A percentile compares a stretch with the other conserved stretches of the same genome.
These are phyloP conservation scores for Crithidia brevicula DNA, from an alignment of 208 protist genomes.

Conservation along the genomic window DNA sequence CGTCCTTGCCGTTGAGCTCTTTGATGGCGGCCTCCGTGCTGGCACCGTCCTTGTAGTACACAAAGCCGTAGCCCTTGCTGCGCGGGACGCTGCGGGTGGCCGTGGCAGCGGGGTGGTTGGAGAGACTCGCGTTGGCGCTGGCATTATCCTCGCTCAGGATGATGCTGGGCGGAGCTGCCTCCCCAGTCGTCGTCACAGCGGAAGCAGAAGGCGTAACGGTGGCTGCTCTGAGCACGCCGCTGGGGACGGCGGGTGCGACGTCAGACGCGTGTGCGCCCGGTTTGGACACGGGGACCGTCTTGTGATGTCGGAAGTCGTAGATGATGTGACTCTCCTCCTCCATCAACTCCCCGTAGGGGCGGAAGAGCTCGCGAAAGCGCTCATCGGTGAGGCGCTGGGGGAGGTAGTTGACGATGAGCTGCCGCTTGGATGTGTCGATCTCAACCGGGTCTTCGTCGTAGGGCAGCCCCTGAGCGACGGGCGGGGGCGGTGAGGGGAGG, in stretches of 20 bases:
- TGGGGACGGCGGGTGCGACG: too few relatives aligned
- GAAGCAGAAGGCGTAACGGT: background rate
- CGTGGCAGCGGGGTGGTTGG: background rate
- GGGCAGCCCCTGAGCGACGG: constrained; percentile 33
- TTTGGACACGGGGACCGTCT: constrained; percentile 6
- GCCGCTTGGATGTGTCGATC: constrained; percentile 55
- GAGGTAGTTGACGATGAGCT: constrained; percentile 77
- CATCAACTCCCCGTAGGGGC: constrained; percentile 47
- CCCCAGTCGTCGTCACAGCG: background rate
- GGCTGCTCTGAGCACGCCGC: too few relatives aligned
- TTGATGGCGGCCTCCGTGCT: constrained; percentile 58
- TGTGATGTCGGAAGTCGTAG: constrained; percentile 47
- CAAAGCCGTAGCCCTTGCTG: constrained; percentile 83
- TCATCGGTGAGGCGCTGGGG: constrained; percentile 56
- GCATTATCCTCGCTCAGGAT: too few relatives aligned
- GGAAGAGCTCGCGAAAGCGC: constrained; percentile 54
- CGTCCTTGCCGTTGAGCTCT: constrained; percentile 53
- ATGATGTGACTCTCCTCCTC: constrained; percentile 59
- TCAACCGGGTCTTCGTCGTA: constrained; percentile 51
- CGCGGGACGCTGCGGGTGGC: constrained; percentile 23
- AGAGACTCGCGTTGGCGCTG: background rate
- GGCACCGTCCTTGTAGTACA: constrained; percentile 67
- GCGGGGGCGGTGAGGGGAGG: background rate
- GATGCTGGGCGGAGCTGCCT: background rate
- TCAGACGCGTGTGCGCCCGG: too few relatives aligned